Conservation (phyloP, 148 eudicot species). For the Bassia scoparia region DNA sequence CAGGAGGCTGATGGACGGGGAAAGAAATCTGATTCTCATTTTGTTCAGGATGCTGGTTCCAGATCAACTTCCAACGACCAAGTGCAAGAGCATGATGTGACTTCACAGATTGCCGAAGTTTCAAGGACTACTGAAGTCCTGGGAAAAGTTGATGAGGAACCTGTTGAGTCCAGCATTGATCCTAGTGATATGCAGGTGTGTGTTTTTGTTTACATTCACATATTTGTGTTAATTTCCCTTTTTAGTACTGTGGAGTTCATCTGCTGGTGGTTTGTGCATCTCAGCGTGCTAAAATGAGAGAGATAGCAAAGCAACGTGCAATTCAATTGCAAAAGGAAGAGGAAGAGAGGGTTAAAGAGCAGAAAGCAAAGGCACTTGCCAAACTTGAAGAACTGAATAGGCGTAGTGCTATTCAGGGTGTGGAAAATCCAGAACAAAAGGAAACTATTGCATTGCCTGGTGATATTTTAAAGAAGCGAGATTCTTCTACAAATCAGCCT, state of each 20-base stretch:
- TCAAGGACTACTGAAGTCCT: conserved; percentile 24
- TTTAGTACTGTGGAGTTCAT: background rate
- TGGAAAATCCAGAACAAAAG: conserved; percentile 43
- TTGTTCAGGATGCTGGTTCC: conserved; percentile 30
- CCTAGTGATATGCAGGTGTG: conserved; percentile 51
- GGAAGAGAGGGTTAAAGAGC: conserved; percentile 82
- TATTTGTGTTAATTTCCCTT: background rate
- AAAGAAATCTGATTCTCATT: conserved; percentile 43
- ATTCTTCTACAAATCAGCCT: conserved; percentile 30
- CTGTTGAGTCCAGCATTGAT: conserved; percentile 36
- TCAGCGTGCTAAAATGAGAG: conserved; percentile 81
- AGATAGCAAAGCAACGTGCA: conserved; percentile 81
- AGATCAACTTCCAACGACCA: conserved; percentile 32
- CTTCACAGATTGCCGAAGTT: conserved; percentile 36
- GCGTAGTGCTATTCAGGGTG: conserved; percentile 49
- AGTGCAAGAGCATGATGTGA: conserved; percentile 21
- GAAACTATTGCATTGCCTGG: conserved; percentile 32
- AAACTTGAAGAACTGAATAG: conserved; percentile 86
- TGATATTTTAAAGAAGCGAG: conserved; percentile 35
- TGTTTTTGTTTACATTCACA: conserved; percentile 1
- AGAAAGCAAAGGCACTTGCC: conserved; percentile 89
- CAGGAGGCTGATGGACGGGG: conserved; percentile 59
- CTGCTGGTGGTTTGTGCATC: conserved; percentile 18
- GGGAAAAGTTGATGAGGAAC: conserved; percentile 40
- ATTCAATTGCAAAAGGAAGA: conserved; percentile 80